Evolutionary conservation across 345 rosid species (phyloP).

Genomic region (Populus davidiana): DNA sequence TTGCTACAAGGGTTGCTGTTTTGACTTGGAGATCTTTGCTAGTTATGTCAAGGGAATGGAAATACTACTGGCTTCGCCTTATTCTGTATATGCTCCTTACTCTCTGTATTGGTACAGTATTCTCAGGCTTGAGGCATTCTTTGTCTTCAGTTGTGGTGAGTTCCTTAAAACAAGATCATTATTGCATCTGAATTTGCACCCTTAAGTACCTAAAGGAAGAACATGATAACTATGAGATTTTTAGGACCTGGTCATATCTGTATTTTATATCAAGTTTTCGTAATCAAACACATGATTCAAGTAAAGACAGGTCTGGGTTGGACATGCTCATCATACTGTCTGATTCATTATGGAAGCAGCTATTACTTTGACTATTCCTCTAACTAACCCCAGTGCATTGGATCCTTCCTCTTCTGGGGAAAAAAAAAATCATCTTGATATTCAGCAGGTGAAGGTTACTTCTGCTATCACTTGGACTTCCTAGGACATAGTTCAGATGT

Average conservation of each 20-base stretch:
- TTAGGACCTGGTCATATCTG: neutral
- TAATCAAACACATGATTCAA: neutral
- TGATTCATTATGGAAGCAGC: neutral
- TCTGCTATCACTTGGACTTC: neutral
- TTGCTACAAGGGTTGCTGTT: conserved; percentile 77
- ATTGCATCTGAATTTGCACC: neutral
- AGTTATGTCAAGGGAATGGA: conserved; percentile 98
- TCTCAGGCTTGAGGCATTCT: conserved; percentile 92
- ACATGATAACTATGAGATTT: neutral
- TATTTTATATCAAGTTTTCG: neutral
- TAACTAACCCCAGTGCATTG: neutral
- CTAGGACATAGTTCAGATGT: neutral
- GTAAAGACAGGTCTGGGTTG: neutral
- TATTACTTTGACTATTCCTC: neutral
- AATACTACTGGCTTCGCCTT: conserved; percentile 95
- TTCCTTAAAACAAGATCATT: neutral
- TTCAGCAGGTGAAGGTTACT: neutral
- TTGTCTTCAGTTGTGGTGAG: conserved; percentile 91
- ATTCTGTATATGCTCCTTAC: conserved; percentile 79
- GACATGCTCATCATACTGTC: neutral
- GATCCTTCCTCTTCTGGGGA: neutral
- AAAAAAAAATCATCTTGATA: neutral
- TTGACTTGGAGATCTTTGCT: conserved; percentile 94
- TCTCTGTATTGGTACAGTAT: conserved; percentile 72
- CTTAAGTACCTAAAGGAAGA: neutral